Evolutionary conservation across 306 rosid genomes (phyloP).

Genomic region (Macrotyloma uniflorum): DNA sequence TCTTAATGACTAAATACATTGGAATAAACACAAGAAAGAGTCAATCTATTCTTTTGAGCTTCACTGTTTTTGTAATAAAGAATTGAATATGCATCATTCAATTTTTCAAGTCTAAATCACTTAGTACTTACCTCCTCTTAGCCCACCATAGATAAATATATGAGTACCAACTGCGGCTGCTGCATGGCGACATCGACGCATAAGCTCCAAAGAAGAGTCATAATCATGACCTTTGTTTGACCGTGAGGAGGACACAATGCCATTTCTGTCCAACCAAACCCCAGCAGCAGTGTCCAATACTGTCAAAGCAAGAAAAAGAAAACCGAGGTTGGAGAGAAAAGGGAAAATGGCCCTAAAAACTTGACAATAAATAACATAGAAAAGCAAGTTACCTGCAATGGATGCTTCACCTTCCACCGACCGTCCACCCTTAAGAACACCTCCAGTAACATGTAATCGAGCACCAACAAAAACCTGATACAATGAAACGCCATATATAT

Average conservation of each 20-base stretch:
- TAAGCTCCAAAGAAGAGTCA: conserved; percentile 87
- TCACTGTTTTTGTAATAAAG: conserved; percentile 13
- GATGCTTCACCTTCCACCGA: conserved; percentile 92
- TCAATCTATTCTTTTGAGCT: conserved; percentile 24
- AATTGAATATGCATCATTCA: conserved; percentile 11
- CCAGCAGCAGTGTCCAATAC: conserved; percentile 99
- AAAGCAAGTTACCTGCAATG: conserved; percentile 71
- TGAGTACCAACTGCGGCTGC: conserved; percentile 90
- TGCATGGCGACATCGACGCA: conserved; percentile 99
- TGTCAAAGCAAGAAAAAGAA: conserved; percentile 41
- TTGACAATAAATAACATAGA: conserved; percentile 19
- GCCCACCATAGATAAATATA: conserved; percentile 90
- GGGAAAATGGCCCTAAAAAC: conserved; percentile 18
- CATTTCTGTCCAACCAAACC: conserved; percentile 96
- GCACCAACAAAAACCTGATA: conserved; percentile 98
- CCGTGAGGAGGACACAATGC: conserved; percentile 90
- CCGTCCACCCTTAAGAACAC: conserved; percentile 95
- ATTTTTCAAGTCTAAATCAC: conserved; percentile 18
- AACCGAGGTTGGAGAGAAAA: not conserved
- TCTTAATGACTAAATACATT: not conserved
- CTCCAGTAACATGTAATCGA: conserved; percentile 98
- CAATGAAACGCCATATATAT: conserved; percentile 24
- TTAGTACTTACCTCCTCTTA: conserved; percentile 77
- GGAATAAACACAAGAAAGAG: not conserved
- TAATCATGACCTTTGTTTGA: conserved; percentile 73